These are phyloP conservation scores for Chaetoscypha palmicola DNA, from an alignment of 2,329 filamentous ascomycete genomes.

Conservation along the genomic window DNA sequence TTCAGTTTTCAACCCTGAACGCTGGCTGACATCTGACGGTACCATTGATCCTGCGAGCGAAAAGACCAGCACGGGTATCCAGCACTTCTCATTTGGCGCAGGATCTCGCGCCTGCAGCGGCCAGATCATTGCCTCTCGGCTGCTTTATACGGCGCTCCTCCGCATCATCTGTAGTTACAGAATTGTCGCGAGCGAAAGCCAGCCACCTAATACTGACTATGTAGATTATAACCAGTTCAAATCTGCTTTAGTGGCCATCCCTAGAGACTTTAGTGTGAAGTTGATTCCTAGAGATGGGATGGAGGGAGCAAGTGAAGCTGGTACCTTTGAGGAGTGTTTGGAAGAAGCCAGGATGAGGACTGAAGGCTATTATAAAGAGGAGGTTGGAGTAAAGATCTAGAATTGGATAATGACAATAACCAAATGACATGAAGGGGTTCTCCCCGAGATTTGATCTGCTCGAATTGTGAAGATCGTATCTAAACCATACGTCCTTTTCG, in stretches of 20 bases:
- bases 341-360: constrained; percentile 21
- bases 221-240: constrained; percentile 56
- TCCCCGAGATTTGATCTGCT: too few relatives aligned
- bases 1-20: constrained; percentile 41
- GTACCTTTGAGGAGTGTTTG: constrained; percentile 13
- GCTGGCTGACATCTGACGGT: constrained; percentile 35
- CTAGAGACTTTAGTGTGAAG: constrained; percentile 49
- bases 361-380: constrained; percentile 23
- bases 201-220: constrained; percentile 54
- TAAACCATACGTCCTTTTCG: too few relatives aligned
- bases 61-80: constrained; percentile 27
- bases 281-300: constrained; percentile 43
- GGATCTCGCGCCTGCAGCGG: constrained; percentile 46
- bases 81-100: constrained; percentile 45
- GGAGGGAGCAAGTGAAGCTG: constrained; percentile 6
- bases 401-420: too few relatives aligned
- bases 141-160: constrained; percentile 43
- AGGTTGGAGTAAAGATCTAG: constrained; percentile 12
- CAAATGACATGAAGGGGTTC: too few relatives aligned
- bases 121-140: constrained; percentile 42
- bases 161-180: constrained; percentile 43
- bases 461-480: too few relatives aligned
- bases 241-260: constrained; percentile 52
- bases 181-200: constrained; percentile 40
- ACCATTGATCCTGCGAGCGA: constrained; percentile 32